Percentiles rank a stretch among this genome's conserved stretches.
Evolutionary conservation across 106 monocot genomes (phyloP).

Genomic region (Acorus gramineus): DNA sequence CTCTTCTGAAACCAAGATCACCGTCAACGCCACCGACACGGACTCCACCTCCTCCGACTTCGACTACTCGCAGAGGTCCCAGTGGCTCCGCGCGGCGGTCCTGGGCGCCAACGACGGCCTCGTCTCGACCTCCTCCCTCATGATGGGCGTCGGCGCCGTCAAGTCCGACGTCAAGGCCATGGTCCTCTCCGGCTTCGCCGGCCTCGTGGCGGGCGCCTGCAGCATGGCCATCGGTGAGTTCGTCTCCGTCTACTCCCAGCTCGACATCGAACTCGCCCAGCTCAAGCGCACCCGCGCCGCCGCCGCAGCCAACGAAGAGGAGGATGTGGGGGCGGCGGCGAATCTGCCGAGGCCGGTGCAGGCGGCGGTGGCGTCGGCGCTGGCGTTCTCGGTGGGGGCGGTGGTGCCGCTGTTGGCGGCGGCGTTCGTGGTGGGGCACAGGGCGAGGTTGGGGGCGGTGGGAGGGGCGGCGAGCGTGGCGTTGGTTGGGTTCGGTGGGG

Average conservation of each 20-base stretch:
- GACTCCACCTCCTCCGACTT: too few relatives aligned
- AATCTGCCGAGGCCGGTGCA: constrained; percentile 34
- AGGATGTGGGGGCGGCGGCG: constrained; percentile 13
- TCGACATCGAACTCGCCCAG: constrained; percentile 47
- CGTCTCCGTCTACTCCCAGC: constrained; percentile 62
- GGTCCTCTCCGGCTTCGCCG: constrained; percentile 51
- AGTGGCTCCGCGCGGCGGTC: constrained; percentile 71
- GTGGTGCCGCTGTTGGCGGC: constrained; percentile 40
- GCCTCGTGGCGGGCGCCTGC: constrained; percentile 58
- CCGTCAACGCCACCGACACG: too few relatives aligned
- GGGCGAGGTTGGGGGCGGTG: constrained; percentile 28
- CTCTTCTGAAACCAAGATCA: too few relatives aligned
- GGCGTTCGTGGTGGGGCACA: constrained; percentile 31
- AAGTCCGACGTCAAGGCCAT: constrained; percentile 26
- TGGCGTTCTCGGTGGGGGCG: constrained; percentile 31
- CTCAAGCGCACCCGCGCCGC: not conserved
- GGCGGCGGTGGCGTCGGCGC: constrained; percentile 30
- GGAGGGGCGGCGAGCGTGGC: constrained; percentile 29
- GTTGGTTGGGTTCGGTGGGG: constrained; percentile 37
- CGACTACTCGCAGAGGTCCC: constrained; percentile 22
- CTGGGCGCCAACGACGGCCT: constrained; percentile 76
- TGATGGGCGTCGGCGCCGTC: constrained; percentile 60
- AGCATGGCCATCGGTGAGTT: constrained; percentile 86
- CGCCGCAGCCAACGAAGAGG: not conserved
- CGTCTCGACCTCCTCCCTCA: constrained; percentile 56